These are phyloP conservation scores for Pulveroboletus sp. DNA, from an alignment of 768 basidiomycete species.

Conservation along the genomic window DNA sequence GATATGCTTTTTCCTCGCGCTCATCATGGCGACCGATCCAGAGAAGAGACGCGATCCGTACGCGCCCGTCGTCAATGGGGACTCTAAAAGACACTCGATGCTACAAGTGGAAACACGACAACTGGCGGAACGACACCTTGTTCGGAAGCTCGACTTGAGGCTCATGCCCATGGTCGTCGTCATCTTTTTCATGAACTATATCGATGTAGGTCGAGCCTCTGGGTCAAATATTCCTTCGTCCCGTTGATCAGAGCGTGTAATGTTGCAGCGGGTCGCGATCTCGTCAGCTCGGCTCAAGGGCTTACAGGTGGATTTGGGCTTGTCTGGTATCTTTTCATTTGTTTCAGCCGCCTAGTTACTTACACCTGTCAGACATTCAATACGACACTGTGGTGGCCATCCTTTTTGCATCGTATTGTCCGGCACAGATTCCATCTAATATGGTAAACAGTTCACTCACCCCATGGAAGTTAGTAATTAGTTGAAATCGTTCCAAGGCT, in stretches of 20 bases:
- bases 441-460: not conserved
- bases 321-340: slow-evolving; percentile 35
- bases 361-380: slow-evolving; percentile 42
- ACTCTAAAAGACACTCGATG: too few species aligned
- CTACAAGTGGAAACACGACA: slow-evolving; percentile 8
- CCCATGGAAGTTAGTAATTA: not conserved
- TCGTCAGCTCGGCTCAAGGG: slow-evolving; percentile 49
- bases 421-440: slow-evolving; percentile 43
- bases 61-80: not conserved
- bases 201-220: slow-evolving; percentile 43
- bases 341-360: not conserved
- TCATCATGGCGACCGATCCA: slow-evolving; percentile 10
- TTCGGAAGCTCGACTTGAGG: slow-evolving; percentile 53
- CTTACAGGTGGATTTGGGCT: slow-evolving; percentile 44
- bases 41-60: slow-evolving; percentile 17
- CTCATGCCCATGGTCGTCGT: slow-evolving; percentile 57
- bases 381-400: slow-evolving; percentile 52
- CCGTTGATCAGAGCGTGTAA: too few species aligned
- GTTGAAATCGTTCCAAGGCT: slow-evolving; percentile 33
- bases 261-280: slow-evolving; percentile 42
- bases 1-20: too few species aligned
- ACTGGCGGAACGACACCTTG: slow-evolving; percentile 33
- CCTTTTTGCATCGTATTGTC: slow-evolving; percentile 58
- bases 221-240: too few species aligned
- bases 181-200: slow-evolving; percentile 66